A percentile compares a stretch with the other conserved stretches of the same genome.
Conservation (phyloP, 2,329 filamentous ascomycete species). For the Cadophora sp. region DNA sequence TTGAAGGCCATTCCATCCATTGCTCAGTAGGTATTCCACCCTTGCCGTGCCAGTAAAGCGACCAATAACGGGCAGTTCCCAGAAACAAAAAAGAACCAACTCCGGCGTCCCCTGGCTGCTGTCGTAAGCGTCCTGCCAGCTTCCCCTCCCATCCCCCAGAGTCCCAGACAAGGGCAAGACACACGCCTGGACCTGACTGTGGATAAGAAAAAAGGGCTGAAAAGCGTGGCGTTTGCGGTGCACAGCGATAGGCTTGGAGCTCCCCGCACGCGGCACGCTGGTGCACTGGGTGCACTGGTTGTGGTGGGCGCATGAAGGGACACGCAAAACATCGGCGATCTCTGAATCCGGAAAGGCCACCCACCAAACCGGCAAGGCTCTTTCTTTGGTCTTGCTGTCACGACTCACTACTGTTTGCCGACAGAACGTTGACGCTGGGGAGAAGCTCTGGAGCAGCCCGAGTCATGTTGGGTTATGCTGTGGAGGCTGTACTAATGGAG, state of each 20-base stretch:
- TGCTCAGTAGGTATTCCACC: neutral
- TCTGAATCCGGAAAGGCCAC: neutral
- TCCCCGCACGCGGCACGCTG: conserved; percentile 3
- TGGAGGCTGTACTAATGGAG: neutral
- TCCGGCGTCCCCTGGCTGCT: too few relatives aligned
- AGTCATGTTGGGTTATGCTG: neutral
- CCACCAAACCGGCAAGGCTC: neutral
- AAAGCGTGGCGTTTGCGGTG: conserved; percentile 10
- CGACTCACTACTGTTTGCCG: neutral
- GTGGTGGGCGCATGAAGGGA: conserved; percentile 4
- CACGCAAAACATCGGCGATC: conserved; percentile 9
- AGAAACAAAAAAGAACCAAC: neutral
- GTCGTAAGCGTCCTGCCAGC: neutral
- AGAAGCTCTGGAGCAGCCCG: neutral
- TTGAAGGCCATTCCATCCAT: too few relatives aligned
- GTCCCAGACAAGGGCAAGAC: neutral
- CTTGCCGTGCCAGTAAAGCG: neutral
- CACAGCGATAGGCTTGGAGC: conserved; percentile 8
- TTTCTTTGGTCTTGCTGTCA: neutral
- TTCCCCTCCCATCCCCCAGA: too few relatives aligned
- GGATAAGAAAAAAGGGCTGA: conserved; percentile 2
- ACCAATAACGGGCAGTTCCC: neutral
- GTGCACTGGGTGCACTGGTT: too few relatives aligned
- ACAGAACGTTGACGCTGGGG: neutral
- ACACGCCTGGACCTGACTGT: conserved; percentile 4